These are phyloP conservation scores for Pseudogymnoascus sp. DNA, from an alignment of 2,329 filamentous ascomycete genomes.

Conservation along the genomic window DNA sequence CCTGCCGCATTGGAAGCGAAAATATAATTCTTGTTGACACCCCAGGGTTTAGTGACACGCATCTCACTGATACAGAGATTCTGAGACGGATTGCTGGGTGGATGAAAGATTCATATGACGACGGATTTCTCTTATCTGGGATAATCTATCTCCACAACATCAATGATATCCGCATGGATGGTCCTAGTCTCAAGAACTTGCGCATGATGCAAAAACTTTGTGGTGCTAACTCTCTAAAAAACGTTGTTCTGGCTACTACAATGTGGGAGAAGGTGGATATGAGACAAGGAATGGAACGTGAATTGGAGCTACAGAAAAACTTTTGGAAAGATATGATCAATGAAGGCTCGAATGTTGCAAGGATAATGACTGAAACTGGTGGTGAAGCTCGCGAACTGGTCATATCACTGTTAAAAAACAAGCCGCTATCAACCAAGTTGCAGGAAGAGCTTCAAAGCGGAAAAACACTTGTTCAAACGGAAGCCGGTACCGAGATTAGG, in stretches of 20 bases:
- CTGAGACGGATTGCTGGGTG: constrained; percentile 30
- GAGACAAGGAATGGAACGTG: constrained; percentile 16
- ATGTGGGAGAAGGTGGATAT: constrained; percentile 28
- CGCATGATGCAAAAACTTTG: constrained; percentile 35
- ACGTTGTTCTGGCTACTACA: constrained; percentile 35
- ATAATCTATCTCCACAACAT: constrained; percentile 32
- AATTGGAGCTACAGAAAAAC: constrained; percentile 16
- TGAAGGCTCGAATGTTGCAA: background rate
- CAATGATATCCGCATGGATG: constrained; percentile 29
- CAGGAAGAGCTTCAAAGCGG: constrained; percentile 10
- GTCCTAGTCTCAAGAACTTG: constrained; percentile 29
- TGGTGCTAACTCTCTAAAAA: constrained; percentile 28
- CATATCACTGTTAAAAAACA: background rate
- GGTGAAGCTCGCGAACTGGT: background rate
- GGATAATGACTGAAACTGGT: background rate
- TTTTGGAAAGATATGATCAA: constrained; percentile 15
- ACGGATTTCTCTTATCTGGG: constrained; percentile 27
- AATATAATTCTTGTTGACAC: constrained; percentile 31
- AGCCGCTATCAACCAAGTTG: background rate
- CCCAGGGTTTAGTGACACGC: constrained; percentile 37
- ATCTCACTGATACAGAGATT: constrained; percentile 31
- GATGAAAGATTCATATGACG: constrained; percentile 23
- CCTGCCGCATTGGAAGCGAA: background rate
- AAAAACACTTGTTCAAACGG: constrained; percentile 11
- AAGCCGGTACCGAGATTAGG: constrained; percentile 10